phyloP scores from a whole-genome alignment of 768 basidiomycete species.

The Lentinula boryana region DNA sequence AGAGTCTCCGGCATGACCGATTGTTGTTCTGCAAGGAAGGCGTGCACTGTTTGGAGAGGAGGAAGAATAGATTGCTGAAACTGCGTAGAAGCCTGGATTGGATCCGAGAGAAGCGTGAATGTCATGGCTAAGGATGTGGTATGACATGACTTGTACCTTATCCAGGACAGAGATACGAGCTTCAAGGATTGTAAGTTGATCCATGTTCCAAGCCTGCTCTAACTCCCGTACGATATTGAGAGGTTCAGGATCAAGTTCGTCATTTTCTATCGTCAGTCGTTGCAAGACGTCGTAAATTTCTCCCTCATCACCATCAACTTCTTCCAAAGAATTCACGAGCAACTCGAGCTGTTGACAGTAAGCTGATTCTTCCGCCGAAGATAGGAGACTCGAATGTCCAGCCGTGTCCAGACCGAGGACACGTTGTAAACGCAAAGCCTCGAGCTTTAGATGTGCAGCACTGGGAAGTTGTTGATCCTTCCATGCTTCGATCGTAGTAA shows the following conservation, averaged over 20 bases:
- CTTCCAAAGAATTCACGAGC: not conserved
- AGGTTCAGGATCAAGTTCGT: not conserved
- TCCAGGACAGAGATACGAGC: conserved; percentile 18
- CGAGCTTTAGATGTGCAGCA: not conserved
- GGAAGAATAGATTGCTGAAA: conserved; percentile 17
- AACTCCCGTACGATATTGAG: conserved; percentile 18
- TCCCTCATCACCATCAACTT: not conserved
- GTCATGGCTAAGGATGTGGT: too few species aligned
- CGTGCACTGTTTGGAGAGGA: conserved; percentile 18
- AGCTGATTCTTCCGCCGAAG: not conserved
- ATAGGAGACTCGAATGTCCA: not conserved
- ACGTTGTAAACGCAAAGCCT: not conserved
- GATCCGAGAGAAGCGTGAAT: not conserved
- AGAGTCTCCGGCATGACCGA: conserved; percentile 20
- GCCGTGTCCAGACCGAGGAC: not conserved
- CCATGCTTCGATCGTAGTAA: not conserved
- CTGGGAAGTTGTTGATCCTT: not conserved
- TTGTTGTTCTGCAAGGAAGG: conserved; percentile 12
- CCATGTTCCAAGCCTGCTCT: conserved; percentile 23
- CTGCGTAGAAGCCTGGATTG: conserved; percentile 14
- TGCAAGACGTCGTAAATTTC: conserved; percentile 4
- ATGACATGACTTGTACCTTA: conserved; percentile 13
- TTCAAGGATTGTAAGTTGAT: conserved; percentile 21
- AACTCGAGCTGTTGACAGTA: not conserved
- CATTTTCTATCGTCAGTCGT: not conserved